A percentile compares a stretch with the other conserved stretches of the same genome.
phyloP scores from a whole-genome alignment of 2,329 filamentous ascomycete genomes.

The Pyrenochaeta sp. region DNA sequence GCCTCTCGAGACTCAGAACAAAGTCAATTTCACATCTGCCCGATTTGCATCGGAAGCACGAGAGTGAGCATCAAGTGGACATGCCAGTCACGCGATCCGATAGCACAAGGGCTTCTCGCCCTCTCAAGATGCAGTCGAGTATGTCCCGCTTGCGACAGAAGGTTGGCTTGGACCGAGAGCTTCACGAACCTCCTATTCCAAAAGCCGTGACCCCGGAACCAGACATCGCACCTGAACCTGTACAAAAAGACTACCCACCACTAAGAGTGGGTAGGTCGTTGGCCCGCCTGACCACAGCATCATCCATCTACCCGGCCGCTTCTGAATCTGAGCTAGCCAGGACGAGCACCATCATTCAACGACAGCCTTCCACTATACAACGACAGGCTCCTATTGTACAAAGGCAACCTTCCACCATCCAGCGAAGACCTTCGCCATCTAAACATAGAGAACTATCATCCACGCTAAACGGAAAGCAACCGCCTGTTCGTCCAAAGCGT shows the following conservation, averaged over 20 bases:
- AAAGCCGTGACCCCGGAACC: constrained; percentile 5
- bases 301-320: constrained; percentile 9
- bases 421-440: not conserved
- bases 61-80: constrained; percentile 7
- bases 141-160: constrained; percentile 28
- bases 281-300: constrained; percentile 10
- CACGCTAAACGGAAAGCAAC: not conserved
- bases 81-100: constrained; percentile 4
- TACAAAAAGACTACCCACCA: constrained; percentile 7
- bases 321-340: not conserved
- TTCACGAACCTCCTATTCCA: constrained; percentile 1
- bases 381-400: not conserved
- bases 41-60: constrained; percentile 12
- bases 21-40: constrained; percentile 28
- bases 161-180: constrained; percentile 20
- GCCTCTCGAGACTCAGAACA: constrained; percentile 32
- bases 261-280: constrained; percentile 1
- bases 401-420: not conserved
- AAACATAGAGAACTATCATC: not conserved
- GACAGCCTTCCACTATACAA: not conserved
- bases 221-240: not conserved
- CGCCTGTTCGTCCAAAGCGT: constrained; percentile 29
- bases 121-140: constrained; percentile 26
- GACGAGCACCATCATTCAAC: not conserved
- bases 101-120: constrained; percentile 5